Base-by-base conservation (phyloP, 257 asterid genomes). In the Misopates orontium region DNA sequence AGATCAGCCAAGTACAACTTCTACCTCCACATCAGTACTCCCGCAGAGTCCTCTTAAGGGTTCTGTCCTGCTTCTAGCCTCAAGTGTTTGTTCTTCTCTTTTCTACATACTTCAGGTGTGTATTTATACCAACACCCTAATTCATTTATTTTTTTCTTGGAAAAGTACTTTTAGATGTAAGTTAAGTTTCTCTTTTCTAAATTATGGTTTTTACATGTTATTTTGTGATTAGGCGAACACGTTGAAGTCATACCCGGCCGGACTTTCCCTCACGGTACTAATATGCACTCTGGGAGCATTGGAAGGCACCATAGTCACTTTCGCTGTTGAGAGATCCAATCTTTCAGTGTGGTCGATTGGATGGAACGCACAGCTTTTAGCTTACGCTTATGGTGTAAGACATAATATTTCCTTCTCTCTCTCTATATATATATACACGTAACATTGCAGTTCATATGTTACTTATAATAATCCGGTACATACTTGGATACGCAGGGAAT, bases 61-160 rank as follows among this genome's bases (percentile, higher is more conserved):
- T 6, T 77, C 87, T 4, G 48, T 84, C 59, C 77, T 87, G 95
- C 78, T 85, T 56, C 39, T 74, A 8, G 80, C 81, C 2, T 91
- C 84, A 32, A 85, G 90, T 76, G 49, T 80, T 55, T 84, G 91
- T 42, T 85, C 89, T 84, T 78, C 97, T 18, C 10, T 76, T 21
- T 89, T 89, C 61, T 84, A 78, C 79, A 81, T 75, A 23, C 81
- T 90, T 31, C 96, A 89, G 87, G 95, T 82, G 64, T 22, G 3
- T 31, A 45, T 18, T 1, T 55, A 6, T 19, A 8, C 5, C 8
- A 50, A 14, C 10, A 7, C 8, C 1, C 18, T n/a, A 50, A 50
- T 6, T 5, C 4, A 50, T 5, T 10, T 50, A 18, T 22, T 5
- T 6, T 12, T 16, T 4, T 8, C 4, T n/a, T n/a, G n/a, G n/a